Percentiles rank a stretch among this genome's conserved stretches.
These are phyloP conservation scores for Arthrobotrys musiformis DNA, from an alignment of 2,329 filamentous ascomycete genomes.

Conservation along the genomic window DNA sequence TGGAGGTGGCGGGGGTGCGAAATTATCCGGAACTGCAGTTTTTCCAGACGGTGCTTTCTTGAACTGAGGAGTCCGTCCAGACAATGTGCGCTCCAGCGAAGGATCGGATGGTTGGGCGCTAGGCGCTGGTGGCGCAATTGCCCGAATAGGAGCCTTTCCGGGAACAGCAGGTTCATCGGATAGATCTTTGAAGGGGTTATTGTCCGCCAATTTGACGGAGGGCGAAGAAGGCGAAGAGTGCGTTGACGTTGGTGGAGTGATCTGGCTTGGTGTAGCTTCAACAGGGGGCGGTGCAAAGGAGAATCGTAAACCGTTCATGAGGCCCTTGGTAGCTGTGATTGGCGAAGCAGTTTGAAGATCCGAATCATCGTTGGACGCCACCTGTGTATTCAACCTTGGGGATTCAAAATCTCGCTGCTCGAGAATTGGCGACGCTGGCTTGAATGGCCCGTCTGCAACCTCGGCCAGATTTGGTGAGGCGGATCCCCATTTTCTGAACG, in stretches of 20 bases:
- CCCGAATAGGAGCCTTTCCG: constrained; percentile 19
- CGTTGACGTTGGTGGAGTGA: constrained; percentile 37
- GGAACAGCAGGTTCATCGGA: not conserved
- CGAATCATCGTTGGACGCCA: constrained; percentile 2
- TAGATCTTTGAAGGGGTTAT: constrained; percentile 45
- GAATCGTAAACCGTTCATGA: constrained; percentile 49
- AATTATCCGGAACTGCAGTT: constrained; percentile 43
- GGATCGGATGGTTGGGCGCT: not conserved
- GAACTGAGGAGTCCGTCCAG: constrained; percentile 41
- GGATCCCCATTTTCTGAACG: constrained; percentile 44
- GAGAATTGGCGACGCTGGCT: constrained; percentile 45
- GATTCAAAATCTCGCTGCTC: constrained; percentile 38
- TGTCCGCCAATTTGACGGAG: constrained; percentile 34
- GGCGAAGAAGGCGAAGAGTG: constrained; percentile 43
- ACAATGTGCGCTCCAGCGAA: constrained; percentile 37
- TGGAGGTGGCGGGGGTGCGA: constrained; percentile 56
- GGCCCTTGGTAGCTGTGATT: constrained; percentile 38
- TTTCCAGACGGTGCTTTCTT: constrained; percentile 43
- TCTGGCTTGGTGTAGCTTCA: constrained; percentile 26
- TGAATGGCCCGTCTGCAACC: constrained; percentile 40
- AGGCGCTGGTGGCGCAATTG: constrained; percentile 41
- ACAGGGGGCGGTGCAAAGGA: constrained; percentile 49
- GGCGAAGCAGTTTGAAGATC: constrained; percentile 41
- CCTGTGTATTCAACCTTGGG: constrained; percentile 25
- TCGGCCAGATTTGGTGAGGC: constrained; percentile 38